These are phyloP conservation scores for Hericium rajendrae DNA, from an alignment of 768 basidiomycete species.

Conservation along the genomic window DNA sequence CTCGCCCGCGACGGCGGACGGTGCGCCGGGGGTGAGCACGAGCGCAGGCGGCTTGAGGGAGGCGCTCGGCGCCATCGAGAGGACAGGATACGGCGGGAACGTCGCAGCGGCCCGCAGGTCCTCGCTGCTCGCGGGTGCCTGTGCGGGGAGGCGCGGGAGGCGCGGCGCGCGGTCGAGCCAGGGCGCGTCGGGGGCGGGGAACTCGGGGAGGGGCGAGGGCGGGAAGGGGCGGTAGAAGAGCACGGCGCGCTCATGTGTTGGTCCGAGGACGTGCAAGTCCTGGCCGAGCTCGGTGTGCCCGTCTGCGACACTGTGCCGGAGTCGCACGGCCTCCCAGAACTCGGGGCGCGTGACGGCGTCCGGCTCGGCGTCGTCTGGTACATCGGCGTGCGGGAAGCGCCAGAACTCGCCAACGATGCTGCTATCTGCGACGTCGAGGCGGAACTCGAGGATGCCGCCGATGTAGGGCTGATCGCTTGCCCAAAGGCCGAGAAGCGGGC, in stretches of 20 bases:
- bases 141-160: neutral
- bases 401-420: neutral
- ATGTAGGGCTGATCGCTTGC: neutral
- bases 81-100: neutral
- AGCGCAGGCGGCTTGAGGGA: neutral
- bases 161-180: neutral
- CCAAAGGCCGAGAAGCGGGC: neutral
- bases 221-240: neutral
- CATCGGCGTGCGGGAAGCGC: neutral
- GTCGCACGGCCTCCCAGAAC: no score
- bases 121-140: neutral
- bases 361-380: neutral
- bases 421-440: neutral
- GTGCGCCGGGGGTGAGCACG: neutral
- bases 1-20: neutral
- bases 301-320: neutral
- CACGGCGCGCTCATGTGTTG: neutral
- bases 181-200: neutral
- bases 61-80: neutral
- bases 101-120: neutral
- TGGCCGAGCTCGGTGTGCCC: neutral
- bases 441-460: neutral
- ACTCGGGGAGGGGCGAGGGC: neutral
- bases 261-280: neutral
- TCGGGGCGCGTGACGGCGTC: no score